phyloP scores from a whole-genome alignment of 306 rosid genomes.

The Calophaca sinica region DNA sequence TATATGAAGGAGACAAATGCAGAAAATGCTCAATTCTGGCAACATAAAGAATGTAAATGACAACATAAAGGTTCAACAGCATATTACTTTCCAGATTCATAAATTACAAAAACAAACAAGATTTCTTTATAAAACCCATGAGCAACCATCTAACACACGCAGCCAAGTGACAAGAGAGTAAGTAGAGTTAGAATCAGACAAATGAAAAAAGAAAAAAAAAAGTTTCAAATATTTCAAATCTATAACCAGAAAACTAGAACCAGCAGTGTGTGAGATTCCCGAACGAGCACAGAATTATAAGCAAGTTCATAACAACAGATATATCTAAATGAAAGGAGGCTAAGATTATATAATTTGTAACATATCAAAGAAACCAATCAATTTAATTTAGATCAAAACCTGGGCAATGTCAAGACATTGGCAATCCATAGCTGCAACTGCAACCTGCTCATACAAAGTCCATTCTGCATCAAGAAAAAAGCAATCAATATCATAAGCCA shows the following conservation, averaged over 20 bases:
- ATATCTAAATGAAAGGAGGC: neutral
- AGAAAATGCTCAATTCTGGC: slow-evolving; percentile 30
- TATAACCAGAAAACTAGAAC: slow-evolving; percentile 1
- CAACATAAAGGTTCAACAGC: slow-evolving; percentile 28
- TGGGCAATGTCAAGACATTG: slow-evolving; percentile 81
- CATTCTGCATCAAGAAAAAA: slow-evolving; percentile 69
- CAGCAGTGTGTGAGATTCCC: neutral
- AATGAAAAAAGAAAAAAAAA: neutral
- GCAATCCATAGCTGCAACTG: slow-evolving; percentile 96
- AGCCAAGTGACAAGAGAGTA: neutral
- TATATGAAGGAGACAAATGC: neutral
- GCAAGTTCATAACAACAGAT: neutral
- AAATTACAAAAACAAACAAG: slow-evolving; percentile 33
- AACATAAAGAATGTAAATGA: neutral
- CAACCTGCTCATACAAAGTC: slow-evolving; percentile 95
- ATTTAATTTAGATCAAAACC: slow-evolving; percentile 55
- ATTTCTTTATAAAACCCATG: slow-evolving; percentile 13
- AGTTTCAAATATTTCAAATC: slow-evolving; percentile 18
- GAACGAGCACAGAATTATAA: slow-evolving; percentile 1
- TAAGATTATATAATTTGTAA: neutral
- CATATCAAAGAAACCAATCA: neutral
- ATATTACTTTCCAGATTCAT: slow-evolving; percentile 18
- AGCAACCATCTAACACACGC: slow-evolving; percentile 15
- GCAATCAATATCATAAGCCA: slow-evolving; percentile 18
- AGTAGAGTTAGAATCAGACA: slow-evolving; percentile 5